phyloP scores from a whole-genome alignment of 192 early-diverging fungal genomes.

The Coemansia guatemalensis region DNA sequence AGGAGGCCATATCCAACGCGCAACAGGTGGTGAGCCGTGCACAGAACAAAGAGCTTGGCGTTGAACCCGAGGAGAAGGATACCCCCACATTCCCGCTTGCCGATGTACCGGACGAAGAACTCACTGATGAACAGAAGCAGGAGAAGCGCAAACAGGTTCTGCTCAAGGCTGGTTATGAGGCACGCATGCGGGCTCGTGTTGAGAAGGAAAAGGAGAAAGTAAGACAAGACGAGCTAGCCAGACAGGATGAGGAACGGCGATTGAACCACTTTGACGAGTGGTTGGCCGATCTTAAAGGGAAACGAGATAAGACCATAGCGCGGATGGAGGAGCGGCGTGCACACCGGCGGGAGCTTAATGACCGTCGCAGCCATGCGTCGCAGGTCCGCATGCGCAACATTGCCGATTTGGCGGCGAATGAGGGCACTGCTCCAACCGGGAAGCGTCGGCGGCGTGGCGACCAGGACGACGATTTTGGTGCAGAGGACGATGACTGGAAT shows the following conservation, averaged over 20 bases:
- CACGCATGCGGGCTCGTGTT: constrained; percentile 65
- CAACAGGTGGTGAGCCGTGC: constrained; percentile 69
- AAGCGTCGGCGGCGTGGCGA: constrained; percentile 52
- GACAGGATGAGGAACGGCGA: constrained; percentile 73
- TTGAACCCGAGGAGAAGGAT: constrained; percentile 76
- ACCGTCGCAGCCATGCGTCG: constrained; percentile 85
- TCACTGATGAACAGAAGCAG: constrained; percentile 73
- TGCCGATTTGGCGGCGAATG: constrained; percentile 72
- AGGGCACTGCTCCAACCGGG: constrained; percentile 10
- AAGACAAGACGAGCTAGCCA: constrained; percentile 57
- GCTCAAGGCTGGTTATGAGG: constrained; percentile 75
- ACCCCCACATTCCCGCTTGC: constrained; percentile 72
- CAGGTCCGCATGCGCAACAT: constrained; percentile 84
- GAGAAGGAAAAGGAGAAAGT: constrained; percentile 69
- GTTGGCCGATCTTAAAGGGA: constrained; percentile 66
- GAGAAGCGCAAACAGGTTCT: constrained; percentile 85
- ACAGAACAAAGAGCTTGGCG: constrained; percentile 77
- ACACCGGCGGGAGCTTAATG: constrained; percentile 74
- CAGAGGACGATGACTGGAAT: constrained; percentile 90
- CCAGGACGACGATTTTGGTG: constrained; percentile 89
- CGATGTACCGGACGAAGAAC: constrained; percentile 76
- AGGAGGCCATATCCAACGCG: constrained; percentile 67
- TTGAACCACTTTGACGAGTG: constrained; percentile 67
- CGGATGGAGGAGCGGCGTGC: constrained; percentile 69
- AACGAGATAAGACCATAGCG: constrained; percentile 61